Evolutionary conservation across 1,139 yeast genomes (phyloP).

Genomic region (Geotrichum restrictum): DNA sequence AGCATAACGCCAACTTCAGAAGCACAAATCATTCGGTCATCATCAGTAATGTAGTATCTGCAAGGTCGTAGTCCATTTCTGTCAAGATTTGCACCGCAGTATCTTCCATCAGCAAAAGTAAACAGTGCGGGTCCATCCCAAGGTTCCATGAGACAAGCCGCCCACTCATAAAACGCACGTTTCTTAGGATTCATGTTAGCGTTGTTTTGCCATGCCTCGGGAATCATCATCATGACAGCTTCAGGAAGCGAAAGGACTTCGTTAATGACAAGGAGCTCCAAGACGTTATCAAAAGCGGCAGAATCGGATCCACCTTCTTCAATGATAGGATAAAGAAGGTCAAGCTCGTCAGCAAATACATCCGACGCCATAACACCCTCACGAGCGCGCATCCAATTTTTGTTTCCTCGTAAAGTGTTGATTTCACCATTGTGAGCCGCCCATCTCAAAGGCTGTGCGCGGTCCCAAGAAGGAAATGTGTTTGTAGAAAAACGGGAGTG

Average conservation of each 20-base stretch:
- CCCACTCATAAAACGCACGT: conserved; percentile 97
- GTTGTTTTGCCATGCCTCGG: conserved; percentile 97
- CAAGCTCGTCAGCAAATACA: conserved; percentile 86
- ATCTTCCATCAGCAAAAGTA: conserved; percentile 94
- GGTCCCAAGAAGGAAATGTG: conserved; percentile 98
- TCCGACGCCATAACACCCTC: conserved; percentile 92
- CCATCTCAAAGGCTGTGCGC: conserved; percentile 96
- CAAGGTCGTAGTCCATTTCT: conserved; percentile 97
- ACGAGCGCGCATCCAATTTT: conserved; percentile 98
- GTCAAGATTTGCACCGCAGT: conserved; percentile 96
- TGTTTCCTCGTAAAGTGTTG: conserved; percentile 94
- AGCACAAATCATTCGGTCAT: conserved; percentile 96
- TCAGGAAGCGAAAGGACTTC: conserved; percentile 94
- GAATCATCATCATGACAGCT: conserved; percentile 94
- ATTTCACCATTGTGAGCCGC: conserved; percentile 99
- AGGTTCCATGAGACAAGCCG: conserved; percentile 97
- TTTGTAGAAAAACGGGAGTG: conserved; percentile 97
- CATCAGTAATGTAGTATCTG: conserved; percentile 91
- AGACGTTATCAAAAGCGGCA: conserved; percentile 93
- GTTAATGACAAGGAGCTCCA: conserved; percentile 84
- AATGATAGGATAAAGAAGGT: conserved; percentile 85
- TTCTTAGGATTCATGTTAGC: conserved; percentile 80
- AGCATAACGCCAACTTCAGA: conserved; percentile 97
- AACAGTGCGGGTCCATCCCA: conserved; percentile 99
- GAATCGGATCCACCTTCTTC: conserved; percentile 99